Percentiles rank a stretch among this genome's conserved stretches.
phyloP scores from a whole-genome alignment of 2,329 filamentous ascomycete species.

The Ophiosphaerella herpotricha region DNA sequence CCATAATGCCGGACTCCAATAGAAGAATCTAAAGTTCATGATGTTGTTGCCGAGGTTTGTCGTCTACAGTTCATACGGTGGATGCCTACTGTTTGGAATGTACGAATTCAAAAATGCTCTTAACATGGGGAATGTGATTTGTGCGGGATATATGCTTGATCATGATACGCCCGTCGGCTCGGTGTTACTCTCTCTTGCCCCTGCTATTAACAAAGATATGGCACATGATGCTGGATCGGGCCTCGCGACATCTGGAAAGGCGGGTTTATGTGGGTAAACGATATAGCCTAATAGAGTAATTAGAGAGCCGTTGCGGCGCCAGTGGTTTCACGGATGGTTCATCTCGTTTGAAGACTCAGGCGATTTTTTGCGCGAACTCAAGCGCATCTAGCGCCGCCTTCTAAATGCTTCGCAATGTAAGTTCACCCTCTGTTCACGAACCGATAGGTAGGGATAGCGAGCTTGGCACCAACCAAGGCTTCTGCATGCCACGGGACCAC shows the following conservation, averaged over 20 bases:
- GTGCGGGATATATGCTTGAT: not conserved
- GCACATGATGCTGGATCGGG: conserved; percentile 2
- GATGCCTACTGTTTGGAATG: too few relatives aligned
- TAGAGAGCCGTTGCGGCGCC: conserved; percentile 4
- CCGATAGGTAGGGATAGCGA: too few relatives aligned
- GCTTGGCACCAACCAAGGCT: not conserved
- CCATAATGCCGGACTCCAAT: not conserved
- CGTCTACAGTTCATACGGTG: not conserved
- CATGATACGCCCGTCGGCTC: not conserved
- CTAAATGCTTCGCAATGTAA: not conserved
- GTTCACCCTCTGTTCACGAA: not conserved
- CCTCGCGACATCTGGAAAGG: conserved; percentile 3
- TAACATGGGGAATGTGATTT: not conserved
- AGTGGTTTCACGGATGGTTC: conserved; percentile 7
- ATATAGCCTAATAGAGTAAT: conserved; percentile 4
- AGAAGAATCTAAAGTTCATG: conserved; percentile 4
- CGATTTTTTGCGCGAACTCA: not conserved
- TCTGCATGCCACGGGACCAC: conserved; percentile 4
- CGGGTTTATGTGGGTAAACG: not conserved
- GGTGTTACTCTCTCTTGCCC: not conserved
- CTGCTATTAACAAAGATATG: conserved; percentile 2
- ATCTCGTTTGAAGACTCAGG: not conserved
- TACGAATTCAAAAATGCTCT: too few relatives aligned
- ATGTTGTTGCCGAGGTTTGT: not conserved
- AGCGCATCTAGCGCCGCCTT: not conserved